phyloP scores from a whole-genome alignment of 345 rosid species.

The Euphorbia lathyris region DNA sequence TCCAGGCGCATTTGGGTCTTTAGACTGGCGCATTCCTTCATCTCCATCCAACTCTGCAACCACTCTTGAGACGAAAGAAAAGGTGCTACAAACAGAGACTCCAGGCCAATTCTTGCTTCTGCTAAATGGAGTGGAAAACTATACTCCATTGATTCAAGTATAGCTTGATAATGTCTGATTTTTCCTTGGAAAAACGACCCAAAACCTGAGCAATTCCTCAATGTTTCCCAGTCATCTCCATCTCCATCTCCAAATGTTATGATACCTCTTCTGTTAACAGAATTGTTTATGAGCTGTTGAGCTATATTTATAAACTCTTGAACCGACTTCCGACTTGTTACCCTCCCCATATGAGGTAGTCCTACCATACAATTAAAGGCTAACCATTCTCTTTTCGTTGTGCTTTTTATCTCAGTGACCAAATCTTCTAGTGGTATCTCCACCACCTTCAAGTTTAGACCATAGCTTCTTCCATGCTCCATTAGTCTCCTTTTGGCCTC shows the following conservation, averaged over 20 bases:
- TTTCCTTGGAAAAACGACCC: slow-evolving; percentile 35
- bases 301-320: slow-evolving; percentile 34
- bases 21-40: slow-evolving; percentile 10
- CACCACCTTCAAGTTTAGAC: slow-evolving; percentile 29
- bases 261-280: slow-evolving; percentile 22
- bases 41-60: slow-evolving; percentile 40
- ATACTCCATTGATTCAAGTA: slow-evolving; percentile 39
- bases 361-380: slow-evolving; percentile 49
- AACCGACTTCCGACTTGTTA: slow-evolving; percentile 28
- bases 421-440: slow-evolving; percentile 35
- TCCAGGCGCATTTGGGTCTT: slow-evolving; percentile 13
- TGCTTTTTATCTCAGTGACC: slow-evolving; percentile 25
- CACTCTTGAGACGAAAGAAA: slow-evolving; percentile 32
- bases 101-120: slow-evolving; percentile 46
- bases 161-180: slow-evolving; percentile 31
- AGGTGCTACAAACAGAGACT: slow-evolving; percentile 43
- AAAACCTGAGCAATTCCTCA: slow-evolving; percentile 14
- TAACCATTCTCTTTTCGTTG: slow-evolving; percentile 38
- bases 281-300: slow-evolving; percentile 15
- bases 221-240: slow-evolving; percentile 27
- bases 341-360: slow-evolving; percentile 46
- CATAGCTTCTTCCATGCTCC: slow-evolving; percentile 28
- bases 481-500: slow-evolving; percentile 29
- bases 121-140: slow-evolving; percentile 25
- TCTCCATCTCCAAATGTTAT: slow-evolving; percentile 37